phyloP scores from a whole-genome alignment of 495 filamentous ascomycete species.

The Massariosphaeria phaeospora region DNA sequence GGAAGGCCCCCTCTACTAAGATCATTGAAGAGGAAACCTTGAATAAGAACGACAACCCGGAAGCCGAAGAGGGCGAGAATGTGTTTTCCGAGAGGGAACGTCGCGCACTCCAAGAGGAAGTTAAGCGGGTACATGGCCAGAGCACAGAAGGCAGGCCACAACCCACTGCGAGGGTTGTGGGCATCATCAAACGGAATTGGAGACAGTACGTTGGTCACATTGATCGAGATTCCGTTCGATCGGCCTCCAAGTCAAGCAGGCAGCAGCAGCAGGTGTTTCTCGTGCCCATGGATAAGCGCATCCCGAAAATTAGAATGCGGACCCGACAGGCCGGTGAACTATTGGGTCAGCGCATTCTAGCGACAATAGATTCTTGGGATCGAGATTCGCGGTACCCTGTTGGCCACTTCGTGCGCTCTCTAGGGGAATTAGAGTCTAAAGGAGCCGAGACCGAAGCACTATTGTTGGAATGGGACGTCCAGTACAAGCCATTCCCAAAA shows the following conservation, averaged over 20 bases:
- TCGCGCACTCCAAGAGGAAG: constrained; percentile 81
- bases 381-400: constrained; percentile 84
- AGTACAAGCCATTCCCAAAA: constrained; percentile 96
- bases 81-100: constrained; percentile 81
- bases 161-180: constrained; percentile 89
- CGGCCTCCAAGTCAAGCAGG: constrained; percentile 63
- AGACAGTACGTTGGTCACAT: constrained; percentile 95
- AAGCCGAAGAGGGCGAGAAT: constrained; percentile 67
- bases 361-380: constrained; percentile 94
- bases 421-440: constrained; percentile 92
- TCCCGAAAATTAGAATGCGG: constrained; percentile 89
- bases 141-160: constrained; percentile 72
- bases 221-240: constrained; percentile 75
- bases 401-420: constrained; percentile 87
- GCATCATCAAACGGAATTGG: constrained; percentile 92
- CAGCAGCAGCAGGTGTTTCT: constrained; percentile 90
- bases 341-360: constrained; percentile 85
- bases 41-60: constrained; percentile 88
- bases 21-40: constrained; percentile 92
- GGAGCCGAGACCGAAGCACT: constrained; percentile 94
- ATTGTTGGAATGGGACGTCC: constrained; percentile 90
- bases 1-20: constrained; percentile 91
- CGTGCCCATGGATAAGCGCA: constrained; percentile 93
- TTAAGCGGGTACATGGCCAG: constrained; percentile 76
- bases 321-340: constrained; percentile 85